phyloP scores from a whole-genome alignment of 2,329 filamentous ascomycete genomes.

The Botryotinia calthae region DNA sequence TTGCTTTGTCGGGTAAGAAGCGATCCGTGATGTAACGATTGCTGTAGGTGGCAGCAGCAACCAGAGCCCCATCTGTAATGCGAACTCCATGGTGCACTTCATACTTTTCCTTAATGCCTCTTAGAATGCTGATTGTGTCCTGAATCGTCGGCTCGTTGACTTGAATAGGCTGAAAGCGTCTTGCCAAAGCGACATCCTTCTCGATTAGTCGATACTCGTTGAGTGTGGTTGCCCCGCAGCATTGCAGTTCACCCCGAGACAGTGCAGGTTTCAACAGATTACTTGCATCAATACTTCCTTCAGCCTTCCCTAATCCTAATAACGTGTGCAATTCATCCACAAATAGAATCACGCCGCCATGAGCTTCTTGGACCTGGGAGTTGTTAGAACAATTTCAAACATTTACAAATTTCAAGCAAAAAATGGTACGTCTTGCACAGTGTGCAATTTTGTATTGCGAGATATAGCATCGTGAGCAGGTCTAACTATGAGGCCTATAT shows the following conservation, averaged over 20 bases:
- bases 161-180: slow-evolving; percentile 89
- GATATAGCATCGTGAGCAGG: slow-evolving; percentile 6
- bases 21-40: slow-evolving; percentile 97
- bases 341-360: slow-evolving; percentile 90
- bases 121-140: slow-evolving; percentile 90
- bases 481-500: slow-evolving; percentile 9
- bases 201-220: slow-evolving; percentile 92
- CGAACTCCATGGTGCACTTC: slow-evolving; percentile 95
- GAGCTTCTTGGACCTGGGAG: slow-evolving; percentile 60
- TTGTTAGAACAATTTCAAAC: slow-evolving; percentile 6
- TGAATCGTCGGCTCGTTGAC: slow-evolving; percentile 90
- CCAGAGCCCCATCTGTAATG: slow-evolving; percentile 87
- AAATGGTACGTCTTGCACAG: not conserved
- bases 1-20: slow-evolving; percentile 94
- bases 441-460: not conserved
- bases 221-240: slow-evolving; percentile 86
- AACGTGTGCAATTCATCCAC: slow-evolving; percentile 93
- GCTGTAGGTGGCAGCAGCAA: slow-evolving; percentile 86
- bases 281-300: slow-evolving; percentile 94
- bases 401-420: not conserved
- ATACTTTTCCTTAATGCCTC: slow-evolving; percentile 96
- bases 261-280: slow-evolving; percentile 92
- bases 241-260: slow-evolving; percentile 84
- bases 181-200: slow-evolving; percentile 89
- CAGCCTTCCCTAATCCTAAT: slow-evolving; percentile 87